A percentile compares a stretch with the other conserved stretches of the same genome.
phyloP scores from a whole-genome alignment of 2,329 filamentous ascomycete species.

The Claviceps sp. region DNA sequence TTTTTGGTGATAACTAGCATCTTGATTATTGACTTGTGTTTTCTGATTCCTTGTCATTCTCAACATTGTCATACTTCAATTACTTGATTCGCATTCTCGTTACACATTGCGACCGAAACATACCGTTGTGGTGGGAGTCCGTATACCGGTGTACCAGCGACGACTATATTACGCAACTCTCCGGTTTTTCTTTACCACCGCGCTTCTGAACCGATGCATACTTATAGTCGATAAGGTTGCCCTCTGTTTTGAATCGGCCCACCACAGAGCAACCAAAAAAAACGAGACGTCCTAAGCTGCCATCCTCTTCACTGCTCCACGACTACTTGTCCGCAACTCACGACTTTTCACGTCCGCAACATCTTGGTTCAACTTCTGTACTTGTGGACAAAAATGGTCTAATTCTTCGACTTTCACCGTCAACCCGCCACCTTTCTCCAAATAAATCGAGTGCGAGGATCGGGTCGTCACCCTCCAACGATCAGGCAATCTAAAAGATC shows the following conservation, averaged over 20 bases:
- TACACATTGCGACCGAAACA: slow-evolving; percentile 17
- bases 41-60: slow-evolving; percentile 8
- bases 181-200: not conserved
- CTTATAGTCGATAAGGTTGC: not conserved
- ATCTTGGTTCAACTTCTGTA: not conserved
- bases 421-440: not conserved
- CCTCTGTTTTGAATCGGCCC: not conserved
- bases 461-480: slow-evolving; percentile 2
- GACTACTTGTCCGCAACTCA: not conserved
- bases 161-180: not conserved
- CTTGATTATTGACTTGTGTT: slow-evolving; percentile 1
- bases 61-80: slow-evolving; percentile 3
- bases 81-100: slow-evolving; percentile 4
- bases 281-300: not conserved
- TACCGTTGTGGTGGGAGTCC: slow-evolving; percentile 10
- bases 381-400: slow-evolving; percentile 4
- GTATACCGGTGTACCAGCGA: not conserved
- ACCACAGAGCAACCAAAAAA: not conserved
- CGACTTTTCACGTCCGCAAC: not conserved
- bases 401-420: not conserved
- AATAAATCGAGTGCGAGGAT: slow-evolving; percentile 1
- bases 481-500: slow-evolving; percentile 13
- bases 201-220: not conserved
- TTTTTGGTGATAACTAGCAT: slow-evolving; percentile 2
- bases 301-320: not conserved